Evolutionary conservation across 352 stramenopile genomes (phyloP).

Genomic region (Pythium brachiatum): DNA sequence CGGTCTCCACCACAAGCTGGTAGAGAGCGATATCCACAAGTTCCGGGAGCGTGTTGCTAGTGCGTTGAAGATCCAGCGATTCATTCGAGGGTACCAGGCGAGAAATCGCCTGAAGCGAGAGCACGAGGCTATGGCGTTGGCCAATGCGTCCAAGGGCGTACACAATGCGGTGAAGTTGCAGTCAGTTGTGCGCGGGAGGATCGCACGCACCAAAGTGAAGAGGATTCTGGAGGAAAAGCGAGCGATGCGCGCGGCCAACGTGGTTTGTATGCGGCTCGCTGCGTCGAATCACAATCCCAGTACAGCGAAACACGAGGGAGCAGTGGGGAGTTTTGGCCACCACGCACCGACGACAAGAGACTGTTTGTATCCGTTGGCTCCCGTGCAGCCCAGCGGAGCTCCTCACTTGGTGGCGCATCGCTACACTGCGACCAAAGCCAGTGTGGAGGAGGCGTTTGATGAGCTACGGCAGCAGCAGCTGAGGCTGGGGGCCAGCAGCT

Average conservation of each 20-base stretch:
- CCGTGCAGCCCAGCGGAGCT: background rate
- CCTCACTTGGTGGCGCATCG: conserved; percentile 7
- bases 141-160: conserved; percentile 25
- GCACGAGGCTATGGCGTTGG: conserved; percentile 7
- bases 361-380: conserved; percentile 15
- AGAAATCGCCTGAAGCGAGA: conserved; percentile 21
- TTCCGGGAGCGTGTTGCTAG: conserved; percentile 24
- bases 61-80: conserved; percentile 39
- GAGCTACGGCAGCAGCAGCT: background rate
- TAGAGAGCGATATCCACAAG: conserved; percentile 1
- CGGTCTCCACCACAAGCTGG: conserved; percentile 8
- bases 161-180: conserved; percentile 48
- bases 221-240: conserved; percentile 23
- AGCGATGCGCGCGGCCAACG: conserved; percentile 9
- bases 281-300: too few relatives aligned
- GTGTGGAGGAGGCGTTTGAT: background rate
- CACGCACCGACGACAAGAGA: conserved; percentile 9
- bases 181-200: conserved; percentile 43
- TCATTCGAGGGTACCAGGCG: conserved; percentile 34
- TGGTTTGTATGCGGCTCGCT: conserved; percentile 14
- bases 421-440: background rate
- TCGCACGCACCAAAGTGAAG: conserved; percentile 34
- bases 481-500: background rate
- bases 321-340: background rate
- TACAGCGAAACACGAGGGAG: background rate